phyloP scores from a whole-genome alignment of 306 rosid genomes.

The Vigna mungo region DNA sequence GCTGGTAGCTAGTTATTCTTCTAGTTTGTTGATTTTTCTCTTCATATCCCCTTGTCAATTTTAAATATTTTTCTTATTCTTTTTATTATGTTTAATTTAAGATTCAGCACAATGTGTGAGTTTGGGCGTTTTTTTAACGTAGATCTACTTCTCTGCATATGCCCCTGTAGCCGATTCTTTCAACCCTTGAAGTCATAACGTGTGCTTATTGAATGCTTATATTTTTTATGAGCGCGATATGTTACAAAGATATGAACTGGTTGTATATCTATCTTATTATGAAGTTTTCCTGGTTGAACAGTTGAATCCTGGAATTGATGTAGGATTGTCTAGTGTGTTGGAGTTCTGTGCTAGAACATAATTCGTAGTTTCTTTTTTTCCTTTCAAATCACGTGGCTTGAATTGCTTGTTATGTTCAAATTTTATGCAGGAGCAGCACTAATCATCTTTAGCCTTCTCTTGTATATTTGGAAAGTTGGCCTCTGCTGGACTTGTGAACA shows the following conservation, averaged over 20 bases:
- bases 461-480: slow-evolving; percentile 34
- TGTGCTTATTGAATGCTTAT: slow-evolving; percentile 8
- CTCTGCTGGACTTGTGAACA: slow-evolving; percentile 34
- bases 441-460: slow-evolving; percentile 27
- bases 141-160: slow-evolving; percentile 32
- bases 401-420: slow-evolving; percentile 40
- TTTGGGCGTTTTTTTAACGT: slow-evolving; percentile 9
- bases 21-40: slow-evolving; percentile 22
- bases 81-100: background rate
- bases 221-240: background rate
- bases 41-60: slow-evolving; percentile 2
- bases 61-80: background rate
- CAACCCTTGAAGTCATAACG: background rate
- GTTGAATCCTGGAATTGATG: slow-evolving; percentile 8
- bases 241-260: background rate
- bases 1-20: background rate
- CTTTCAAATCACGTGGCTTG: slow-evolving; percentile 38
- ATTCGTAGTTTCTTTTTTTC: slow-evolving; percentile 6
- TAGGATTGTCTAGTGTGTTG: background rate
- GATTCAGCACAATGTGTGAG: slow-evolving; percentile 27
- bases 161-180: slow-evolving; percentile 2
- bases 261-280: slow-evolving; percentile 13
- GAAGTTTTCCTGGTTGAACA: slow-evolving; percentile 15
- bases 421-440: slow-evolving; percentile 48
- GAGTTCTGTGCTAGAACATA: background rate